Conservation (phyloP, 2,329 filamentous ascomycete species). For the Purpureocillium lavendulum region DNA sequence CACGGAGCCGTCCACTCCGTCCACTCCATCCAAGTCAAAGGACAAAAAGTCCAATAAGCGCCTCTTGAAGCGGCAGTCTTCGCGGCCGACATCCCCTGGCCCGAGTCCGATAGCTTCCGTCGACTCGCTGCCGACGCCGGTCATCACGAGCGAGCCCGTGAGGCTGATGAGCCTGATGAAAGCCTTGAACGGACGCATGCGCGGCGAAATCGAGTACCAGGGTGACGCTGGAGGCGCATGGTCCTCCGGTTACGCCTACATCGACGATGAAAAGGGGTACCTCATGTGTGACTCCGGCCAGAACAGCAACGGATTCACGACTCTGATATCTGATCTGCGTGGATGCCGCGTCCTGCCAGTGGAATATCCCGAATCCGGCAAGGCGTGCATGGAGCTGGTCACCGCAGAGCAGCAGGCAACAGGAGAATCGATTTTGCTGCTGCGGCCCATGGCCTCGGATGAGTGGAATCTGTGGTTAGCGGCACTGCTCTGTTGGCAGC, state of each 20-base stretch:
- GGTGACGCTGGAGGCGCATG: slow-evolving; percentile 53
- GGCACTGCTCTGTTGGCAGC: slow-evolving; percentile 74
- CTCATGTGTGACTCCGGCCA: slow-evolving; percentile 68
- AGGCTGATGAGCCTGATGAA: slow-evolving; percentile 71
- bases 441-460: slow-evolving; percentile 54
- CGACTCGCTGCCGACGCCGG: slow-evolving; percentile 50
- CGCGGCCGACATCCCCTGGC: slow-evolving; percentile 50
- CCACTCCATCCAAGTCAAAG: slow-evolving; percentile 10
- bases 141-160: slow-evolving; percentile 60
- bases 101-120: slow-evolving; percentile 46
- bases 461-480: slow-evolving; percentile 77
- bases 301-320: slow-evolving; percentile 44
- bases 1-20: slow-evolving; percentile 20
- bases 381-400: slow-evolving; percentile 45
- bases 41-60: slow-evolving; percentile 41
- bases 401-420: slow-evolving; percentile 46
- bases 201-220: slow-evolving; percentile 67
- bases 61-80: slow-evolving; percentile 45
- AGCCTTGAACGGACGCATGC: slow-evolving; percentile 69
- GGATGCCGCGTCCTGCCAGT: slow-evolving; percentile 61
- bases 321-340: slow-evolving; percentile 64
- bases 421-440: slow-evolving; percentile 33
- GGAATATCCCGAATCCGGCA: slow-evolving; percentile 33
- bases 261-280: slow-evolving; percentile 67
- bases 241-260: slow-evolving; percentile 65